Evolutionary conservation across 192 early-diverging fungal genomes (phyloP), one percentile per base, ranked within the genome.

Genomic region (Kappamyces sp.): DNA sequence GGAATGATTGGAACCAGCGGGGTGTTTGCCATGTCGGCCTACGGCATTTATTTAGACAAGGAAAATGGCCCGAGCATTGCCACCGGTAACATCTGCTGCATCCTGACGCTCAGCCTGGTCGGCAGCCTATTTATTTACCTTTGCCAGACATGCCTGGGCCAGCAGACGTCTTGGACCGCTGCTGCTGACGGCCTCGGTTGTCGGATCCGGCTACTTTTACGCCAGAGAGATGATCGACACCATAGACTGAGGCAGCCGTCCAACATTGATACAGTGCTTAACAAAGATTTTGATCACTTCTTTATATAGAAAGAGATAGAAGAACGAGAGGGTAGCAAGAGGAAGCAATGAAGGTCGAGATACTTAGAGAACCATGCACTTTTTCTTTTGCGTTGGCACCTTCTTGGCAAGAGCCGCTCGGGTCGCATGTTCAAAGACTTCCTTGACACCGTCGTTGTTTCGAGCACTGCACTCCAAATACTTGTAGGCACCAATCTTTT

Each of bases 391-490:
- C 50, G 32, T 11, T 38, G 50, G 12, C 7, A 12, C 40, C 47
- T 39, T 46, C 14, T 46, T 61, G 52, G 60, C 55, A 65, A 93
- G 69, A n/a, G 91, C 84, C 8, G 88, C 91, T 36, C 90, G 81
- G 6, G 93, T 89, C 2, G 91, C 90, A 42, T 81, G 69, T 68
- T 88, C 86, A 75, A 94, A 94, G 8, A 91, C 86, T 58, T 91
- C 88, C 52, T 73, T 71, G 36, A 98, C 90, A 66, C 92, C 92
- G 47, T 88, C 75, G 49, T 84, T 85, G 57, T 78, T 82, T 73
- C 86, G 87, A 54, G 94, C 92, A 51, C 88, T 91, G 71, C 92
- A 95, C 76, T 97, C 93, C 45, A 97, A 69, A 72, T 93, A 95
- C 63, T 86, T 85, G 70, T 76, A 75, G 15, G 94, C 94, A 45